Base-by-base conservation (phyloP, 176 grass and related monocot genomes). In the Aechmea fasciata region DNA sequence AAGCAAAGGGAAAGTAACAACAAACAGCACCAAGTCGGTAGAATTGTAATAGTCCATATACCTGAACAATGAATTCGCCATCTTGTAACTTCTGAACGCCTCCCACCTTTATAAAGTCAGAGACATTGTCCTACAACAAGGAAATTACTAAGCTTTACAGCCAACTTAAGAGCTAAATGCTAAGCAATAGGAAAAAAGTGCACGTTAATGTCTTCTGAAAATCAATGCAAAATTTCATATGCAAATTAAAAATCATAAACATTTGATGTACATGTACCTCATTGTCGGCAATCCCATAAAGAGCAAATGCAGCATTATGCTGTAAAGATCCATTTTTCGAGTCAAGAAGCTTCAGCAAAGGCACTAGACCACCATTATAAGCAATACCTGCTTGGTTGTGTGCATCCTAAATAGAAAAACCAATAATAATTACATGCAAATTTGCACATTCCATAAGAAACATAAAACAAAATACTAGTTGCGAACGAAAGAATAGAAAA, bases 231-330 rank as follows among this genome's bases (percentile, higher is more conserved):
- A 41, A 41, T 41, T 41, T 7, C 33, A 41, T 61, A 59, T 59
- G 14, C 54, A 59, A 59, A 59, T 15, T 59, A 9, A 61, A 61
- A 61, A 69, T 6, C 3, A 67, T 48, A 57, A 3, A 59, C 47
- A 66, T 2, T 70, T 54, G 65, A 78, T 48, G 14, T 11, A 63
- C 8, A 68, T 62, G 73, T 85, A 99, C 95, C 87, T 94, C 95
- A 86, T 99, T 99, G 51, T 99, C 90, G 48, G 90, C 95, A 83
- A 99, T 91, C 80, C 95, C 95, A n/a, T 99, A 99, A 75, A 99
- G 87, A 77, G 95, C 90, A 88, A 99, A 99, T 75, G 95, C 95
- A 76, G 95, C 95, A 90, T 99, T 99, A 82, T 99, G 95, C 72
- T 99, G 95, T 65, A 99, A 70, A 78, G 87, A 99, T 3, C 95